Evolutionary conservation across 1,284 basidiomycete species (phyloP).

Genomic region (Chiua sp.): DNA sequence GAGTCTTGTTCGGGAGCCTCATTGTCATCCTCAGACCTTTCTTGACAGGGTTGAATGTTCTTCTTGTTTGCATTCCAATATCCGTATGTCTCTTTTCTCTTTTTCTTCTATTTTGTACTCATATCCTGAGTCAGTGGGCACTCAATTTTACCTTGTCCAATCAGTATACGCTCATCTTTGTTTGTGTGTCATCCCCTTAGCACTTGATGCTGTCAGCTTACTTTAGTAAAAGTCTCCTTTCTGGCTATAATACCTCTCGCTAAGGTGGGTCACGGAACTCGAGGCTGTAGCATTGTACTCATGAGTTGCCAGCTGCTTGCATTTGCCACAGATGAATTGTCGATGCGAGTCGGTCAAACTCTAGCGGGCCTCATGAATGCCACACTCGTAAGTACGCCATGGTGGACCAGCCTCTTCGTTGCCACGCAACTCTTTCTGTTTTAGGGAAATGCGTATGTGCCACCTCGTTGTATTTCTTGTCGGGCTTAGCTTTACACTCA

Average conservation of each 20-base stretch:
- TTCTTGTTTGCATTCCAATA: slow-evolving; percentile 70
- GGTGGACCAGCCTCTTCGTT: too few relatives aligned
- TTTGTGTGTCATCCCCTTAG: slow-evolving; percentile 49
- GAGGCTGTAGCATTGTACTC: neutral
- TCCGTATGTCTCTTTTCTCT: slow-evolving; percentile 50
- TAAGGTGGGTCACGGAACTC: slow-evolving; percentile 49
- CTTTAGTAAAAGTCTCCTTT: slow-evolving; percentile 64
- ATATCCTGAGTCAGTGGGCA: slow-evolving; percentile 61
- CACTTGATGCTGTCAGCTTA: slow-evolving; percentile 8
- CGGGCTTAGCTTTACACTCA: slow-evolving; percentile 3
- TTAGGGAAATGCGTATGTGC: slow-evolving; percentile 78
- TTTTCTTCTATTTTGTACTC: slow-evolving; percentile 1
- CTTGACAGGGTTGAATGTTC: slow-evolving; percentile 64
- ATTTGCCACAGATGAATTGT: slow-evolving; percentile 89
- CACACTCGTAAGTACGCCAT: slow-evolving; percentile 70
- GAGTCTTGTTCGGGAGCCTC: neutral
- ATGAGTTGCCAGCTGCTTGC: slow-evolving; percentile 64
- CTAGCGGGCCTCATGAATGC: slow-evolving; percentile 87
- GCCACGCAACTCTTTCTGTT: slow-evolving; percentile 11
- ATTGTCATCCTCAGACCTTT: slow-evolving; percentile 4
- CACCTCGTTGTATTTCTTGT: neutral
- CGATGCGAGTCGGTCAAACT: slow-evolving; percentile 84
- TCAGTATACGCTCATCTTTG: slow-evolving; percentile 68
- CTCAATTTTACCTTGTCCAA: slow-evolving; percentile 62
- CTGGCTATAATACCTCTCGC: slow-evolving; percentile 78